Base-by-base conservation (phyloP, 805 yeast genomes). In the Wickerhamiella hasegawae region DNA sequence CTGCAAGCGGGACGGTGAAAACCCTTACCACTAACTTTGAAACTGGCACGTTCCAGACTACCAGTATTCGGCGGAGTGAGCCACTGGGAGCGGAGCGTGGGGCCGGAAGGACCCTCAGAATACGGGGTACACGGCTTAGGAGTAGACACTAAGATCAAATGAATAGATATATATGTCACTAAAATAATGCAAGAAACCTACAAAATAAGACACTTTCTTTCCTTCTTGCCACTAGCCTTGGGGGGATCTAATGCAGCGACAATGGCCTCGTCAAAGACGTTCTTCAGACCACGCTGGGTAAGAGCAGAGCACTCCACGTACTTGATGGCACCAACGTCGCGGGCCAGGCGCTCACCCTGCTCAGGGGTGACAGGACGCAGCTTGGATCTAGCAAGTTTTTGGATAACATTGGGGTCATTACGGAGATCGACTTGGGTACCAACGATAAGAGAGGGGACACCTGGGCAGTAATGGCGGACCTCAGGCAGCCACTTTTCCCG, bases 401-500 rank as follows among this genome's bases (percentile, higher is more conserved):
- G 90, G 48, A 84, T 68, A 40, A 85, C 82, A 30, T 82, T 79
- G 42, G 85, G 90, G 56, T 87, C 97, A 50, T 81, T 85, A 58
- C 97, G 76, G 52, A 87, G 68, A 66, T 87, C 98, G 38, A 82
- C 76, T 62, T 87, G 97, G 10, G 97, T 90, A 46, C 98, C 98
- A 28, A 87, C 97, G 53, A 87, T 82, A 48, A 87, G 70, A 52
- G 95, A 87, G 17, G 97, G 96, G 32, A 85, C 96, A 41, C 94
- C 95, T n/a, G 93, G 93, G 54, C 97, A 92, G 51, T 80, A 85
- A 61, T 87, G 96, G 57, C 85, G 95, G 42, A 90, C 94, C 59
- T 87, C 98, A 21, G 97, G 97, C 63, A 85, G 79, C 98, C 98
- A 87, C 62, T 87, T 87, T 62, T 90, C 97, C 57, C 82, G 80